Conservation (phyloP, 2,329 filamentous ascomycete species). For the Scedosporium aurantiacum region DNA sequence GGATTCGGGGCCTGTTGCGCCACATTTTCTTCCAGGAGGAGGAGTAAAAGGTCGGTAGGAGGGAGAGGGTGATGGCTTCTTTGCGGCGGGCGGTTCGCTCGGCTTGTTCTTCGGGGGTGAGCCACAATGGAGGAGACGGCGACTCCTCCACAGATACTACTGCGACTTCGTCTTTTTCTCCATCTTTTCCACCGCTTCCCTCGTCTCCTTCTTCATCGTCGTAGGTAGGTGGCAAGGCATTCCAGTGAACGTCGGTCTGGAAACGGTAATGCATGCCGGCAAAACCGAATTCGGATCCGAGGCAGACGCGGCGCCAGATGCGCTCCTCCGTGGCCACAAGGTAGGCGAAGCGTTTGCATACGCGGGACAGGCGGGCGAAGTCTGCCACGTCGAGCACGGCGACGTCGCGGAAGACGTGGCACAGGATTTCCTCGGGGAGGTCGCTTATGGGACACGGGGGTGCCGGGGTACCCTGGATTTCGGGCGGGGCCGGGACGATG, state of each 20-base stretch:
- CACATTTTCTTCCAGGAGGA: slow-evolving; percentile 60
- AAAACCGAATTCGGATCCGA: slow-evolving; percentile 66
- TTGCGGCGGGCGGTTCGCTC: slow-evolving; percentile 20
- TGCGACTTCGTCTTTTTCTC: slow-evolving; percentile 10
- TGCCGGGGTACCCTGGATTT: slow-evolving; percentile 59
- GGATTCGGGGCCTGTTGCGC: slow-evolving; percentile 69
- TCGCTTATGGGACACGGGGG: slow-evolving; percentile 69
- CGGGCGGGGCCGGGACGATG: slow-evolving; percentile 56
- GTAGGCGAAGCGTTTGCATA: slow-evolving; percentile 81
- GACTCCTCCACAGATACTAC: too few species aligned
- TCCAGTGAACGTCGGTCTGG: slow-evolving; percentile 49
- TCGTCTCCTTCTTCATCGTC: slow-evolving; percentile 16
- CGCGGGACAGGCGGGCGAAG: slow-evolving; percentile 63
- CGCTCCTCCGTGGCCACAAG: slow-evolving; percentile 73
- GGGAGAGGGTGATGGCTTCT: slow-evolving; percentile 22
- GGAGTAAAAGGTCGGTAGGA: slow-evolving; percentile 34
- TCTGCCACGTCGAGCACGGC: slow-evolving; percentile 65
- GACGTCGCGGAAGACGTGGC: slow-evolving; percentile 64
- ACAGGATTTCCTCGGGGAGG: slow-evolving; percentile 74
- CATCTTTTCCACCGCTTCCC: slow-evolving; percentile 20
- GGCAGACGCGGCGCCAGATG: slow-evolving; percentile 71
- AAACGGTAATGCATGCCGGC: slow-evolving; percentile 73
- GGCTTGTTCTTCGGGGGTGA: slow-evolving; percentile 19
- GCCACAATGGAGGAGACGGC: not conserved
- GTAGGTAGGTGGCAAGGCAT: slow-evolving; percentile 23